phyloP scores from a whole-genome alignment of 2,329 filamentous ascomycete genomes.

The Colletotrichum theobromicola region DNA sequence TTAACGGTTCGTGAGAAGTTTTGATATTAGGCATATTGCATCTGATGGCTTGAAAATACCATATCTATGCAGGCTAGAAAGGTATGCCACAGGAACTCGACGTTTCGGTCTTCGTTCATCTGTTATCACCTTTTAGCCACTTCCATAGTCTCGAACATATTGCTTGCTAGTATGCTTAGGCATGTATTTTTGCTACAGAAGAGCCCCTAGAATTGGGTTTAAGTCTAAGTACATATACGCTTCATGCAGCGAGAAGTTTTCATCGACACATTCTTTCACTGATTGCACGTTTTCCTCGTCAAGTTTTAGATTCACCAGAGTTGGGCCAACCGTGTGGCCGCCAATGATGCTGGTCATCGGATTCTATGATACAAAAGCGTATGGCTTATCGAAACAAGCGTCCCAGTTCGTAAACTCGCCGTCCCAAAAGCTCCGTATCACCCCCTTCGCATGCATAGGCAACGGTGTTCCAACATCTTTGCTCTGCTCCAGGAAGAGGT shows the following conservation, averaged over 20 bases:
- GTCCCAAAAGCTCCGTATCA: slow-evolving; percentile 39
- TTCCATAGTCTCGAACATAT: not conserved
- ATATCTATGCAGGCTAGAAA: not conserved
- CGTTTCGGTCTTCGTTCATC: not conserved
- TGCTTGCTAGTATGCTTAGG: not conserved
- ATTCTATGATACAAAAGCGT: slow-evolving; percentile 27
- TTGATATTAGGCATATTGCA: no score
- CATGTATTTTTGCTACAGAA: not conserved
- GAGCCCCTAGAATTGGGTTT: rapidly evolving
- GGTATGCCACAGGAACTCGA: not conserved
- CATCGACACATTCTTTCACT: not conserved
- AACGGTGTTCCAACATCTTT: slow-evolving; percentile 29
- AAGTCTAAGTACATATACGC: not conserved
- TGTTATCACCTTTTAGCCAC: not conserved
- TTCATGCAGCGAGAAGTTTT: rapidly evolving
- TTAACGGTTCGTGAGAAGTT: not conserved
- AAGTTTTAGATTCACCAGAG: not conserved
- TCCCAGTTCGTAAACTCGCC: slow-evolving; percentile 37
- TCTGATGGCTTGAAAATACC: not conserved
- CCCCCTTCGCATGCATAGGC: slow-evolving; percentile 33
- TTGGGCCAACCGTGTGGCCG: not conserved
- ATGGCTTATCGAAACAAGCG: slow-evolving; percentile 40
- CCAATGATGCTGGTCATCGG: not conserved
- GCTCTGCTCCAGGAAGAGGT: slow-evolving; percentile 30
- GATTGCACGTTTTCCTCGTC: rapidly evolving